Conservation (phyloP, 805 yeast genomes). For the Candida nemodendra region DNA sequence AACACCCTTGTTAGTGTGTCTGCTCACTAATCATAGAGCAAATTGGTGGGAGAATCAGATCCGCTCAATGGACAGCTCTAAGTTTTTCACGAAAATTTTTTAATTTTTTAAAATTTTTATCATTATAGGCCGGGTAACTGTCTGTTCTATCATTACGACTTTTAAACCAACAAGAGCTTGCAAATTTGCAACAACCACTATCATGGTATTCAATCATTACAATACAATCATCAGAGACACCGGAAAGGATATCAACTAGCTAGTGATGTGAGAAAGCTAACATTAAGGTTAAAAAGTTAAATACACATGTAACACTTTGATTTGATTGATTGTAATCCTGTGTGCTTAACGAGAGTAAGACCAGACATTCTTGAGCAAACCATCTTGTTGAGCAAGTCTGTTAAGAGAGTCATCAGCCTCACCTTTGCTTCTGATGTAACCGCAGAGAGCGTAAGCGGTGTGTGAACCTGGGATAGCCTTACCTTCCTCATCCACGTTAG, state of each 20-base stretch:
- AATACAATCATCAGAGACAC: no score
- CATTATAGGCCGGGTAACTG: slow-evolving; percentile 6
- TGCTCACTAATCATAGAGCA: not conserved
- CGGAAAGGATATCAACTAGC: no score
- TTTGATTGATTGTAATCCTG: no score
- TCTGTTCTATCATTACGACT: no score
- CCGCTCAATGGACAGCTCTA: slow-evolving; percentile 4
- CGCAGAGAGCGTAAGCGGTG: slow-evolving; percentile 95
- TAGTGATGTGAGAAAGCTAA: not conserved
- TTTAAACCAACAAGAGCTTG: no score
- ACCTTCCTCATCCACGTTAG: slow-evolving; percentile 96
- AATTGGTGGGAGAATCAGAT: slow-evolving; percentile 7
- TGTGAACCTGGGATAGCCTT: slow-evolving; percentile 86
- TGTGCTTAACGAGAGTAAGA: slow-evolving; percentile 85
- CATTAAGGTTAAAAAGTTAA: not conserved
- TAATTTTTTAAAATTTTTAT: slow-evolving; percentile 6
- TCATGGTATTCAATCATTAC: no score
- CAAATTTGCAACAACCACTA: no score
- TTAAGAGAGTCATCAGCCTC: slow-evolving; percentile 98
- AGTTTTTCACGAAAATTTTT: slow-evolving; percentile 9
- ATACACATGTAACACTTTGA: not conserved
- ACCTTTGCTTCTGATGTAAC: slow-evolving; percentile 98
- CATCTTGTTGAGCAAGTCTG: slow-evolving; percentile 99
- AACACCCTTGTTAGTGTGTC: no score
- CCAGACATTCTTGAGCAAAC: slow-evolving; percentile 96